Evolutionary conservation across 1,284 basidiomycete genomes (phyloP).

Genomic region (Exobasidium cylindrosporum): DNA sequence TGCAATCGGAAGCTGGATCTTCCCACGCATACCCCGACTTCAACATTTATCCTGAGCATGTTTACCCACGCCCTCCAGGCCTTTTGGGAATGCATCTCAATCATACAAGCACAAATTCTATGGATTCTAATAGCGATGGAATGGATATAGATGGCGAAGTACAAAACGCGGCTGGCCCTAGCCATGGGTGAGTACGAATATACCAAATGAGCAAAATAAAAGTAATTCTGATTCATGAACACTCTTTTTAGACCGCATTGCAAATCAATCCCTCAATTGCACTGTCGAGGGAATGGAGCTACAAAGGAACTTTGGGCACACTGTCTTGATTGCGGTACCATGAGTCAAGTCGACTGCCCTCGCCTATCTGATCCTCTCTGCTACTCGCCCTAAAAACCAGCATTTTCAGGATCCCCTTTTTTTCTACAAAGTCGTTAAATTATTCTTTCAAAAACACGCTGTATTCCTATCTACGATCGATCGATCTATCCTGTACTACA

Average conservation of each 20-base stretch:
- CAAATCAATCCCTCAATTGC: slow-evolving; percentile 6
- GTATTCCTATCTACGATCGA: too few species aligned
- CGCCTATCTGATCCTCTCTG: neutral
- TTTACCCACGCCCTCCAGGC: neutral
- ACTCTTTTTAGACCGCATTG: slow-evolving; percentile 6
- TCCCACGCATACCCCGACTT: slow-evolving; percentile 1
- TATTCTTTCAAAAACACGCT: too few species aligned
- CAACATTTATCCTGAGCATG: slow-evolving; percentile 4
- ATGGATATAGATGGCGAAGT: slow-evolving; percentile 3
- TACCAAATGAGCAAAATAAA: too few species aligned
- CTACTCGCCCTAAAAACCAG: neutral
- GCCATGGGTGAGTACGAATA: neutral
- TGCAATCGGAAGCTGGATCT: slow-evolving; percentile 1
- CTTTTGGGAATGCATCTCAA: slow-evolving; percentile 10
- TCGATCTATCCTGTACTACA: too few species aligned
- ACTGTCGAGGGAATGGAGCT: neutral
- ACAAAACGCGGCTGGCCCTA: neutral
- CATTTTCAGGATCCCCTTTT: neutral
- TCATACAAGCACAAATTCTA: neutral
- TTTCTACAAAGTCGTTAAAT: too few species aligned
- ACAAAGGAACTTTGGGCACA: slow-evolving; percentile 5
- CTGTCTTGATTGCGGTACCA: slow-evolving; percentile 5
- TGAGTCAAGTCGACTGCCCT: neutral
- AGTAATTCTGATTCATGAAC: too few species aligned
- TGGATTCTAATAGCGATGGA: neutral